A percentile compares a stretch with the other conserved stretches of the same genome.
phyloP scores from a whole-genome alignment of 2,329 filamentous ascomycete genomes.

The Pseudomassariella vexata region DNA sequence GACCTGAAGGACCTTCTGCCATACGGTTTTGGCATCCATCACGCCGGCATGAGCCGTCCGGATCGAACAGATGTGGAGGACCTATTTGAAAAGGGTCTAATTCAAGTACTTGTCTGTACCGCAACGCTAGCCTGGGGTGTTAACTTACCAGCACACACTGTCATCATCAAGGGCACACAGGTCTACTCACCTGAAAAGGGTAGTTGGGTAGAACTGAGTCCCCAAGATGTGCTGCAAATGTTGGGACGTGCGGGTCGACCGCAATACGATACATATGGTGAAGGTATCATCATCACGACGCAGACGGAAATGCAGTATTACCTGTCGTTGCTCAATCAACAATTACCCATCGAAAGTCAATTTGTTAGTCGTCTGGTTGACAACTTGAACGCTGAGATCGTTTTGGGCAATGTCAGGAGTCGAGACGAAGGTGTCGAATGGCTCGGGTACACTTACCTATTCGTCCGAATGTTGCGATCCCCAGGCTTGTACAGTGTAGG shows the following conservation, averaged over 20 bases:
- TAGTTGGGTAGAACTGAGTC: conserved; percentile 95
- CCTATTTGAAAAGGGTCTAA: conserved; percentile 82
- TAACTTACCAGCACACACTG: conserved; percentile 93
- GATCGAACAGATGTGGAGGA: conserved; percentile 95
- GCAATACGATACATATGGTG: conserved; percentile 95
- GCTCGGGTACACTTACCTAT: conserved; percentile 97
- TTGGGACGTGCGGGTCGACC: conserved; percentile 92
- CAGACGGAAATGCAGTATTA: conserved; percentile 97
- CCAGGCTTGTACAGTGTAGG: conserved; percentile 94
- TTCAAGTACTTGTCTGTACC: conserved; percentile 94
- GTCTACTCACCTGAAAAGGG: conserved; percentile 98
- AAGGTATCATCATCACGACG: conserved; percentile 97
- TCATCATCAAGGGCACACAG: conserved; percentile 98
- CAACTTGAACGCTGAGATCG: conserved; percentile 93
- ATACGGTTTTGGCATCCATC: conserved; percentile 96
- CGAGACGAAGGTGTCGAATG: conserved; percentile 98
- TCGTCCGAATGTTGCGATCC: conserved; percentile 93
- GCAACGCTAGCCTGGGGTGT: conserved; percentile 99
- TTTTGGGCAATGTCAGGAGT: conserved; percentile 84
- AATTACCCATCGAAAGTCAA: conserved; percentile 95
- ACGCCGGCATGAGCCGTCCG: conserved; percentile 93
- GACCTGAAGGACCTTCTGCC: conserved; percentile 92
- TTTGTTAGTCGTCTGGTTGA: conserved; percentile 89
- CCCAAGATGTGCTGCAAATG: conserved; percentile 98
- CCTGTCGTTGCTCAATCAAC: conserved; percentile 91